Conservation (phyloP, 116 monocot species). For the Papilionanthe hybrid region DNA sequence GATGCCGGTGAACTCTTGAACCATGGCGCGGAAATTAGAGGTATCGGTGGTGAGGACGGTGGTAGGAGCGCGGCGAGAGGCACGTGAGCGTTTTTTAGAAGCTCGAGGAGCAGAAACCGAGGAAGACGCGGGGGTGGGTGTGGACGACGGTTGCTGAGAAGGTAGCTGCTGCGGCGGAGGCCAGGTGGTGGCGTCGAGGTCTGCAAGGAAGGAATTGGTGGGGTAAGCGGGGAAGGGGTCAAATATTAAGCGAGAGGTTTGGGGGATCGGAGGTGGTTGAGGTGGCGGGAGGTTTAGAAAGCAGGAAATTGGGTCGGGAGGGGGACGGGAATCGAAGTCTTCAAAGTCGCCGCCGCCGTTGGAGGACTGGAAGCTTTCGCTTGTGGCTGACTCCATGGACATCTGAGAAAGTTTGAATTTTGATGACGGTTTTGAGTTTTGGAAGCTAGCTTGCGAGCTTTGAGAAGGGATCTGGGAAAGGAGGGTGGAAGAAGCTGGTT, state of each 20-base stretch:
- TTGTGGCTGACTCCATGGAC: conserved; percentile 57
- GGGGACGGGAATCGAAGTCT: conserved; percentile 20
- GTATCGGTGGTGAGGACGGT: conserved; percentile 87
- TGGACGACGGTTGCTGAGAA: neutral
- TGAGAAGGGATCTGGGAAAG: neutral
- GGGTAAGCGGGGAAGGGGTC: conserved; percentile 1
- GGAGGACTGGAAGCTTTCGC: conserved; percentile 69
- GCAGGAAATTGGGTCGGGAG: conserved; percentile 15
- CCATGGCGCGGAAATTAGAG: conserved; percentile 90
- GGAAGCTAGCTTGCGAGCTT: neutral
- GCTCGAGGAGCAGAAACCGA: conserved; percentile 9
- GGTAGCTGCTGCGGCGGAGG: neutral
- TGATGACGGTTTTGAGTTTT: neutral
- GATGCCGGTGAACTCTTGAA: conserved; percentile 90
- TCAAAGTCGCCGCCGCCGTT: conserved; percentile 59
- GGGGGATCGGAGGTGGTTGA: neutral
- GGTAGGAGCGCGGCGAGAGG: conserved; percentile 70
- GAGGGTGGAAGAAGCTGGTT: neutral
- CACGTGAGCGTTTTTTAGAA: conserved; percentile 68
- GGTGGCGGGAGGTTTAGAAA: conserved; percentile 18
- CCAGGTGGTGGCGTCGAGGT: conserved; percentile 12
- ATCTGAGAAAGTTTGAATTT: neutral
- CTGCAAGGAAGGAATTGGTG: conserved; percentile 8
- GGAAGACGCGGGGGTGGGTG: neutral
- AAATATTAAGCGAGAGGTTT: conserved; percentile 1